Evolutionary conservation across 495 filamentous ascomycete species (phyloP), one percentile per base, ranked within the genome.

Genomic region (Penicillium psychrofluorescens): DNA sequence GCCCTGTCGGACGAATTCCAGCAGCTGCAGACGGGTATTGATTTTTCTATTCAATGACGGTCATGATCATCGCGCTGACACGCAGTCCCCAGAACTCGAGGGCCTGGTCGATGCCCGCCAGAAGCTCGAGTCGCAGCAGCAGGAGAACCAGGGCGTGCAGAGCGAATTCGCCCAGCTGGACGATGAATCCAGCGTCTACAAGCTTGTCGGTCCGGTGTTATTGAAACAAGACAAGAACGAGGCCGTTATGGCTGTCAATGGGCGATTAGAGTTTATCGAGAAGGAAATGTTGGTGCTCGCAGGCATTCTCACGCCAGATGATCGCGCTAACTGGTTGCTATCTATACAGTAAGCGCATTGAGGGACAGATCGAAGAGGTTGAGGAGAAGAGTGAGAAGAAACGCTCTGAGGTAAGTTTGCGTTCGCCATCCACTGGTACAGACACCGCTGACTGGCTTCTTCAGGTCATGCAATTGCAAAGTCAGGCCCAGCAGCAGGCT

Each of bases 141-240:
- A 95, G 59, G 92, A 98, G 62, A 97, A 96, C 62, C 67, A 81
- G 38, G 81, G 83, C 15, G 92, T 98, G 1, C 82, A 95, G 60
- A 86, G 86, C 81, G 92, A 98, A 70, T 96, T 98, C 64, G 66
- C 76, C 29, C 74, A 74, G 44, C 74, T 97, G 45, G 78, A 81
- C 46, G 81, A 88, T 38, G 81, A 83, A 49, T 81, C 91, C 47
- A 86, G 83, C 40, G 94, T 99, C 66, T 99, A 89, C 76, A 97
- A 97, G 63, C 77, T 95, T 31, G 79, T 95, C 40, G 92, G 92
- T 1, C 92, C 92, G 0, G 86, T 97, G 8, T 71, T 99, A 37
- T 64, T 97, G 55, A 96, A 97, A 71, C 94, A 97, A 63, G 92
- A 97, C 10, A 87, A 84, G 55, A 64, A 70, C 3, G 92, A 98